A percentile compares a stretch with the other conserved stretches of the same genome.
These are phyloP conservation scores for Albifimbria verrucaria DNA, from an alignment of 2,329 filamentous ascomycete genomes.

Conservation along the genomic window DNA sequence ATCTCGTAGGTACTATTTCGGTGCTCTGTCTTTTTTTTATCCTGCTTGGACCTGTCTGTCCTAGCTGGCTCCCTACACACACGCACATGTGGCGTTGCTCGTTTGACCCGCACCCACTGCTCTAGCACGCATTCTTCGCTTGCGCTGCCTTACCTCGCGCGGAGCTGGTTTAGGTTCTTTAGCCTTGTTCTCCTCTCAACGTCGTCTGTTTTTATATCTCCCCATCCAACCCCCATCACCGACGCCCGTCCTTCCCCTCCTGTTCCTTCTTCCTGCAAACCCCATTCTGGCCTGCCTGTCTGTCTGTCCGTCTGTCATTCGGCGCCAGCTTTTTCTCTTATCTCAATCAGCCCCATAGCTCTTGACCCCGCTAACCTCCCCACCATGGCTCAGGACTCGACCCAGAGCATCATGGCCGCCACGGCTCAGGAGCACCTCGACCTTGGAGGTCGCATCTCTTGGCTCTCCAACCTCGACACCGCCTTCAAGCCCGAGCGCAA, in stretches of 20 bases:
- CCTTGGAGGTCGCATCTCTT: conserved; percentile 67
- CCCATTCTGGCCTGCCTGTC: too few species aligned
- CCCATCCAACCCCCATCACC: not conserved
- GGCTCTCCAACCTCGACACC: conserved; percentile 75
- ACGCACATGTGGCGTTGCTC: not conserved
- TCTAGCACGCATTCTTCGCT: not conserved
- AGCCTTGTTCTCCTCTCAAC: not conserved
- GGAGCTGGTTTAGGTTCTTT: not conserved
- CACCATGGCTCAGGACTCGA: conserved; percentile 28
- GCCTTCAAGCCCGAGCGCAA: conserved; percentile 82
- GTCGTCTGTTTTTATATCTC: conserved; percentile 2
- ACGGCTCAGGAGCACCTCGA: conserved; percentile 84
- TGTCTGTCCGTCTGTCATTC: too few species aligned
- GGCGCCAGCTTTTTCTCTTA: conserved; percentile 4
- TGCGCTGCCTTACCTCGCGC: not conserved
- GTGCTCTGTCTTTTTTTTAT: too few species aligned
- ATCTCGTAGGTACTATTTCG: not conserved
- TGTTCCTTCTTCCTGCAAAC: not conserved
- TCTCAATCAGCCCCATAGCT: conserved; percentile 6
- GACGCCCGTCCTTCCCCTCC: not conserved
- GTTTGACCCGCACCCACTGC: not conserved
- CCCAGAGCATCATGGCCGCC: conserved; percentile 46
- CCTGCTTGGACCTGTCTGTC: not conserved
- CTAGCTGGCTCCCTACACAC: too few species aligned
- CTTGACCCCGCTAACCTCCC: conserved; percentile 5